phyloP scores from a whole-genome alignment of 805 yeast genomes.

The Barnettozyma californica region DNA sequence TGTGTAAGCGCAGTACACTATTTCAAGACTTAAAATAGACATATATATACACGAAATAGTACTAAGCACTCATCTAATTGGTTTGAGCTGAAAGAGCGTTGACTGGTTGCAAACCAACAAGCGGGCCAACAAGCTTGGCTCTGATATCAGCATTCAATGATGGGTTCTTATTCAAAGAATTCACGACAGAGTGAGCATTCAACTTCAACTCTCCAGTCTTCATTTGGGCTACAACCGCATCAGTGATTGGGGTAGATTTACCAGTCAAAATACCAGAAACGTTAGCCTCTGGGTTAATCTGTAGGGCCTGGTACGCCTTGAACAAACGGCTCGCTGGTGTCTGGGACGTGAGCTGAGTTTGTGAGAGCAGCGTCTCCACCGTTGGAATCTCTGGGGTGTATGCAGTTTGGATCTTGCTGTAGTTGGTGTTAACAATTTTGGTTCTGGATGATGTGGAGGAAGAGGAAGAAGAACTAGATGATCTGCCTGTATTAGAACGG shows the following conservation, averaged over 20 bases:
- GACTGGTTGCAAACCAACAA: constrained; percentile 26
- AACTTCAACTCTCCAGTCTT: constrained; percentile 16
- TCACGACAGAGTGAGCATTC: constrained; percentile 24
- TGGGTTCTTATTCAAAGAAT: constrained; percentile 23
- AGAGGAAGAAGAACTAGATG: neutral
- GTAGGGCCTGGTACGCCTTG: constrained; percentile 17
- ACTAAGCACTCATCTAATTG: too few relatives aligned
- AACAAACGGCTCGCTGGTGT: constrained; percentile 18
- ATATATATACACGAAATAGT: neutral
- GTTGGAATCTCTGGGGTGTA: constrained; percentile 19
- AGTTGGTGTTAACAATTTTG: constrained; percentile 15
- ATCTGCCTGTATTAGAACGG: neutral
- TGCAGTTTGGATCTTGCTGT: constrained; percentile 12
- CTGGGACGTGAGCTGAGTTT: constrained; percentile 19
- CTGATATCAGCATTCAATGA: constrained; percentile 19
- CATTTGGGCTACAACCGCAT: constrained; percentile 10
- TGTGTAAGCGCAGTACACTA: neutral
- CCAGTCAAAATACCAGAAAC: constrained; percentile 18
- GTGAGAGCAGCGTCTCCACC: constrained; percentile 9
- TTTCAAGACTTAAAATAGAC: too few relatives aligned
- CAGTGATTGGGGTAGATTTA: constrained; percentile 6
- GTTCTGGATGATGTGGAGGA: neutral
- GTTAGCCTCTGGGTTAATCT: constrained; percentile 12
- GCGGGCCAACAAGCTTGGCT: constrained; percentile 22
- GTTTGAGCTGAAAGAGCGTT: constrained; percentile 15